A percentile compares a stretch with the other conserved stretches of the same genome.
phyloP scores from a whole-genome alignment of 257 asterid genomes.

The Galeopsis tetrahit region DNA sequence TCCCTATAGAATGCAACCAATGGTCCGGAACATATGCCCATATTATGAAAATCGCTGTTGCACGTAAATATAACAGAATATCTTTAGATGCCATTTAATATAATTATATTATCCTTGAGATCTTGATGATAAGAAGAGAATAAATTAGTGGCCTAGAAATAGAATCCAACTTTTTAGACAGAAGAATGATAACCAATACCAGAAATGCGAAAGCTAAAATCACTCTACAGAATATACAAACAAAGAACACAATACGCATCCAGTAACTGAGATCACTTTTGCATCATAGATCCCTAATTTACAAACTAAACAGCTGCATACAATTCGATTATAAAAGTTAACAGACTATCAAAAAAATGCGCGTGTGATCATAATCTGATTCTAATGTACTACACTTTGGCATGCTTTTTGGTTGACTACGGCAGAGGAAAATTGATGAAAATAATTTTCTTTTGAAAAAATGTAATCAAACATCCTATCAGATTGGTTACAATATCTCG shows the following conservation, averaged over 20 bases:
- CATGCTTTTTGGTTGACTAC: background rate
- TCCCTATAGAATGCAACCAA: conserved; percentile 76
- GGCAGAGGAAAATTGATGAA: conserved; percentile 6
- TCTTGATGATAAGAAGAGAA: conserved; percentile 8
- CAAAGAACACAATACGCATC: background rate
- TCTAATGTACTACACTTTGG: background rate
- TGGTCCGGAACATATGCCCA: conserved; percentile 82
- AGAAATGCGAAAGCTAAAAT: conserved; percentile 7
- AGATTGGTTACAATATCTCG: conserved; percentile 3
- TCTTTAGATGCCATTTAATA: conserved; percentile 27
- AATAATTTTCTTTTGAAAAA: background rate
- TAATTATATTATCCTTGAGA: conserved; percentile 16
- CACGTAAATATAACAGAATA: conserved; percentile 3
- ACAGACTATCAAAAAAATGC: background rate
- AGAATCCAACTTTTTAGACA: background rate
- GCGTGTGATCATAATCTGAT: background rate
- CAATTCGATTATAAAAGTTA: background rate
- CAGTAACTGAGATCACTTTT: background rate
- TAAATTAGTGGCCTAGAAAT: background rate
- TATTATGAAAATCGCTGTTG: conserved; percentile 58
- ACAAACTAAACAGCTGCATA: conserved; percentile 7
- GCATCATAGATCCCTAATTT: background rate
- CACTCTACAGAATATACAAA: background rate
- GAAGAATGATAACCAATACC: conserved; percentile 15
- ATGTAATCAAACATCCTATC: background rate